A percentile compares a stretch with the other conserved stretches of the same genome.
Evolutionary conservation across 2,329 filamentous ascomycete genomes (phyloP).

Genomic region (Aureobasidium sp.): DNA sequence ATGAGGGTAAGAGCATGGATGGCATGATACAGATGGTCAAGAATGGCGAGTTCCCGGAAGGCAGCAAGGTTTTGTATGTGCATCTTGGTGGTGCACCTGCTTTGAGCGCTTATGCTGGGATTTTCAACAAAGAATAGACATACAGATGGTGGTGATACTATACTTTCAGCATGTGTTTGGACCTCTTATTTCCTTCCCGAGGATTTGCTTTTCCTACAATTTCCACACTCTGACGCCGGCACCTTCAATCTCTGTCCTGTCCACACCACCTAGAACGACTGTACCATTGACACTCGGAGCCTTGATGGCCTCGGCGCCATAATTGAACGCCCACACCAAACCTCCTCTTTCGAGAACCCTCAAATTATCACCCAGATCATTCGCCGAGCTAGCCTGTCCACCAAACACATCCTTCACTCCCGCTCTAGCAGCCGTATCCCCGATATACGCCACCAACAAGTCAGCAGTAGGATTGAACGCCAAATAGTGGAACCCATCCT

Average conservation of each 20-base stretch:
- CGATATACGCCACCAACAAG: slow-evolving; percentile 21
- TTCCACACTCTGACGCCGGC: slow-evolving; percentile 22
- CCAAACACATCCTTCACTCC: slow-evolving; percentile 20
- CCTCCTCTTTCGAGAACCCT: slow-evolving; percentile 20
- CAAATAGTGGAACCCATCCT: slow-evolving; percentile 21
- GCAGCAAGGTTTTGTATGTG: slow-evolving; percentile 61
- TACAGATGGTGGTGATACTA: too few species aligned
- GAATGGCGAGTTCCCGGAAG: slow-evolving; percentile 53
- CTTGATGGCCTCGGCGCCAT: slow-evolving; percentile 20
- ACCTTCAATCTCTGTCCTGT: slow-evolving; percentile 17
- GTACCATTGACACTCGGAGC: slow-evolving; percentile 18
- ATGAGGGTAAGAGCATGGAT: slow-evolving; percentile 68
- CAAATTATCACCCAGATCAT: slow-evolving; percentile 22
- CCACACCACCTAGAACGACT: slow-evolving; percentile 19
- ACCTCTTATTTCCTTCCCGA: too few species aligned
- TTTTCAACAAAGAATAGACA: slow-evolving; percentile 16
- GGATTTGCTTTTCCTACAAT: too few species aligned
- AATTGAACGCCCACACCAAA: slow-evolving; percentile 24
- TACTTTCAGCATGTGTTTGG: too few species aligned
- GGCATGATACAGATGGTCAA: slow-evolving; percentile 63
- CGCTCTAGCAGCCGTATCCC: slow-evolving; percentile 19
- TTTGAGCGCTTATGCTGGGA: slow-evolving; percentile 53
- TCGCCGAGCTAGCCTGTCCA: slow-evolving; percentile 16
- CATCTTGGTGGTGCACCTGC: slow-evolving; percentile 66
- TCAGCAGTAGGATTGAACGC: slow-evolving; percentile 22